phyloP scores from a whole-genome alignment of 176 grass and related monocot species.

The Carex cristatella region DNA sequence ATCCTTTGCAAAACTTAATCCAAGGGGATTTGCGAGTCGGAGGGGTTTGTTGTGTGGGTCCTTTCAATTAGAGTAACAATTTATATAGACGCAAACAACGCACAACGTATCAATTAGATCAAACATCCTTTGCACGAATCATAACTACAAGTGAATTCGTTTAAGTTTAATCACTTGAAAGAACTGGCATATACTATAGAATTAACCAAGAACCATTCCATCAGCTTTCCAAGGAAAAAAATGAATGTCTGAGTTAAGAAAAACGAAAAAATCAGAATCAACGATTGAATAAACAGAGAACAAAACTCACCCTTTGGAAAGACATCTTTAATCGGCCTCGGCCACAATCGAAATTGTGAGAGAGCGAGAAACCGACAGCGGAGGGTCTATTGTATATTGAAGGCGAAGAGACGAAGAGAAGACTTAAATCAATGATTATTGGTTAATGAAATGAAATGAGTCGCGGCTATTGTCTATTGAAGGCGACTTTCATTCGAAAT shows the following conservation, averaged over 20 bases:
- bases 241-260: too few relatives aligned
- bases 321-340: not conserved
- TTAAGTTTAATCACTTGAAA: not conserved
- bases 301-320: not conserved
- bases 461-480: not conserved
- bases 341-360: not conserved
- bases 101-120: not conserved
- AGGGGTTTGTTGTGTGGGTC: not conserved
- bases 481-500: slow-evolving; percentile 5
- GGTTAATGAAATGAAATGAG: not conserved
- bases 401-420: not conserved
- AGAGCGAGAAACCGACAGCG: not conserved
- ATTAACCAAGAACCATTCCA: not conserved
- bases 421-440: not conserved
- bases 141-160: not conserved
- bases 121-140: not conserved
- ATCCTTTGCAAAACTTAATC: not conserved
- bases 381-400: not conserved
- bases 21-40: not conserved
- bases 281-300: not conserved
- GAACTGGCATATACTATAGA: not conserved
- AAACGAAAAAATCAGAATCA: not conserved
- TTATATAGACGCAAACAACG: not conserved
- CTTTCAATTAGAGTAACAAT: not conserved
- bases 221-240: not conserved